phyloP scores from a whole-genome alignment of 2,329 filamentous ascomycete genomes.

The Arthroderma uncinatum region DNA sequence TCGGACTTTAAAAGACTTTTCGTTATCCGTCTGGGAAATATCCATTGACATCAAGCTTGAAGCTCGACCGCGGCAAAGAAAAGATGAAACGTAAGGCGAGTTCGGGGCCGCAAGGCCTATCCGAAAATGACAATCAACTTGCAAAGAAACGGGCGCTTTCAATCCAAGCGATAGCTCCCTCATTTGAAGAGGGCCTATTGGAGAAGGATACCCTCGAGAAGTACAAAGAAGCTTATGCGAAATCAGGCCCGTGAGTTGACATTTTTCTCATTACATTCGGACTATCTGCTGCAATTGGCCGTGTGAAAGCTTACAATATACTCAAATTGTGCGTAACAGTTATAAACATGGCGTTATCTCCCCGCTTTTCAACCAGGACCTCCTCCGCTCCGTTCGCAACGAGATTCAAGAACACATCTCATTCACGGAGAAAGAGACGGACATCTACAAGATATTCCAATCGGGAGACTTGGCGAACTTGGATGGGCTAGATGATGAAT shows the following conservation, averaged over 20 bases:
- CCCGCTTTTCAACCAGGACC: slow-evolving; percentile 62
- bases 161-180: slow-evolving; percentile 26
- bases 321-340: slow-evolving; percentile 24
- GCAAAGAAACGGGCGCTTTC: slow-evolving; percentile 32
- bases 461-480: slow-evolving; percentile 95
- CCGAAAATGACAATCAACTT: slow-evolving; percentile 25
- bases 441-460: slow-evolving; percentile 99
- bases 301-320: background rate
- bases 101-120: slow-evolving; percentile 19
- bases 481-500: slow-evolving; percentile 79
- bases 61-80: background rate
- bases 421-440: slow-evolving; percentile 97
- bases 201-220: slow-evolving; percentile 30
- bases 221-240: slow-evolving; percentile 34
- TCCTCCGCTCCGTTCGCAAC: slow-evolving; percentile 73
- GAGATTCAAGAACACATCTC: slow-evolving; percentile 86
- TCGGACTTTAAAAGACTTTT: background rate
- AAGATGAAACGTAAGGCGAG: slow-evolving; percentile 37
- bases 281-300: background rate
- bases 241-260: slow-evolving; percentile 33
- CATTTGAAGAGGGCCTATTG: slow-evolving; percentile 37
- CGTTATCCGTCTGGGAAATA: background rate
- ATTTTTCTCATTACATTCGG: background rate
- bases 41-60: background rate
- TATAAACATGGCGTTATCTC: slow-evolving; percentile 93